Conservation (phyloP, 2,329 filamentous ascomycete genomes). For the Truncatella angustata region DNA sequence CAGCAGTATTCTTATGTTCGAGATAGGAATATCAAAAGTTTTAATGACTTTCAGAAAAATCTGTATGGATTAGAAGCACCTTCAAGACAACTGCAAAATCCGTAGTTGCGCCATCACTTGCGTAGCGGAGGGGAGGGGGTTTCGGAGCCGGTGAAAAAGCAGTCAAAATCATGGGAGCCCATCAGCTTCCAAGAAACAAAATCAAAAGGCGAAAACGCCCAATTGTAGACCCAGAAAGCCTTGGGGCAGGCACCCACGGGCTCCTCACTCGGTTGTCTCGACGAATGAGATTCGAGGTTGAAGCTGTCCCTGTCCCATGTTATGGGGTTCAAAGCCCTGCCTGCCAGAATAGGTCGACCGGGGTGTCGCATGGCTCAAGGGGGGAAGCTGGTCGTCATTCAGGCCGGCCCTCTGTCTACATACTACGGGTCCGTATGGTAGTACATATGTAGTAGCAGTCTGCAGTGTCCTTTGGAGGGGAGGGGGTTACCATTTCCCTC, state of each 20-base stretch:
- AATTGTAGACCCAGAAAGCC: background rate
- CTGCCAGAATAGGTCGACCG: background rate
- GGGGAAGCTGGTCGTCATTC: no score
- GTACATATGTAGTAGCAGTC: no score
- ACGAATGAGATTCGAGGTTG: background rate
- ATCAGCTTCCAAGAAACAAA: background rate
- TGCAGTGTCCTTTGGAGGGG: no score
- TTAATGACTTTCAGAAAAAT: no score
- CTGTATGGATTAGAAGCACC: no score
- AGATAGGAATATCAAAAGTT: no score
- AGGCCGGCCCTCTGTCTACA: no score
- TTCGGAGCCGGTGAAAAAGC: background rate
- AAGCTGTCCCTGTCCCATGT: conserved; percentile 7
- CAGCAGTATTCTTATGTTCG: no score
- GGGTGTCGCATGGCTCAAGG: conserved; percentile 7
- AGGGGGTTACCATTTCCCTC: background rate
- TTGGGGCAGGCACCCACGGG: background rate
- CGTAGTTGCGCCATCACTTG: background rate
- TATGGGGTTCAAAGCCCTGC: conserved; percentile 5
- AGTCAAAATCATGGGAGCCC: background rate
- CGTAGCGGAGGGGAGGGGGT: background rate
- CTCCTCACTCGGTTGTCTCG: background rate
- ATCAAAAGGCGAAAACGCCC: conserved; percentile 4
- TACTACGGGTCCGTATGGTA: no score
- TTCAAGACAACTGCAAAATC: no score